Evolutionary conservation across 2,329 filamentous ascomycete species (phyloP).

Genomic region (Eutypa lata): DNA sequence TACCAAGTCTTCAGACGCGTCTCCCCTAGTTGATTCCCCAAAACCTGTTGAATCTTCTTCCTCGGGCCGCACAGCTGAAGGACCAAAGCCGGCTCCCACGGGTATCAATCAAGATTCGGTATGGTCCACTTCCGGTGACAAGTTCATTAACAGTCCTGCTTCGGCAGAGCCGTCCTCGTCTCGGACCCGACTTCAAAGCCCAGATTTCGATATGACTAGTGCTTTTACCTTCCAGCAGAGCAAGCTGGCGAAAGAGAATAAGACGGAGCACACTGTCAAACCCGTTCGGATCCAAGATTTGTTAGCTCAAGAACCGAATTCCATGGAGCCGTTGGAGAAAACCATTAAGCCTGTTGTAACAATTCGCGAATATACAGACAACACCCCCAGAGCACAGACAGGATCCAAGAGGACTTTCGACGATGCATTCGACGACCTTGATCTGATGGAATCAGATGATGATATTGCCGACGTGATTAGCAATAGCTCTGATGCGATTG

Average conservation of each 20-base stretch:
- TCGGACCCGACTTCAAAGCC: conserved; percentile 9
- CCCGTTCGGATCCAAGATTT: conserved; percentile 26
- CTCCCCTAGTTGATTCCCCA: background rate
- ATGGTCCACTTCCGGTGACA: conserved; percentile 27
- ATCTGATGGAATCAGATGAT: background rate
- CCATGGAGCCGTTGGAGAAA: background rate
- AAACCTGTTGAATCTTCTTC: background rate
- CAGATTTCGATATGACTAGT: conserved; percentile 30
- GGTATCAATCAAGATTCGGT: conserved; percentile 2
- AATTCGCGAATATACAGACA: background rate
- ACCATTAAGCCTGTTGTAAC: background rate
- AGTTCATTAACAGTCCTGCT: conserved; percentile 29
- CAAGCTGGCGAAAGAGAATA: conserved; percentile 17
- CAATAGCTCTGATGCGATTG: background rate
- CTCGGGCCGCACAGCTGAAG: conserved; percentile 2
- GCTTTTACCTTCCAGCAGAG: conserved; percentile 28
- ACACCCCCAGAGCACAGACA: background rate
- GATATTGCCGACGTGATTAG: background rate
- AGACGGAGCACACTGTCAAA: conserved; percentile 8
- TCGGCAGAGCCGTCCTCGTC: conserved; percentile 1
- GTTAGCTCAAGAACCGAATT: conserved; percentile 21
- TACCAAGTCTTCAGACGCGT: background rate
- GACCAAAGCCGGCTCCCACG: background rate
- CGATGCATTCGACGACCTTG: conserved; percentile 16
- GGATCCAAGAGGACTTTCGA: conserved; percentile 24